A percentile compares a stretch with the other conserved stretches of the same genome.
These are phyloP conservation scores for Psilocybe subaeruginosa DNA, from an alignment of 768 basidiomycete species.

Conservation along the genomic window DNA sequence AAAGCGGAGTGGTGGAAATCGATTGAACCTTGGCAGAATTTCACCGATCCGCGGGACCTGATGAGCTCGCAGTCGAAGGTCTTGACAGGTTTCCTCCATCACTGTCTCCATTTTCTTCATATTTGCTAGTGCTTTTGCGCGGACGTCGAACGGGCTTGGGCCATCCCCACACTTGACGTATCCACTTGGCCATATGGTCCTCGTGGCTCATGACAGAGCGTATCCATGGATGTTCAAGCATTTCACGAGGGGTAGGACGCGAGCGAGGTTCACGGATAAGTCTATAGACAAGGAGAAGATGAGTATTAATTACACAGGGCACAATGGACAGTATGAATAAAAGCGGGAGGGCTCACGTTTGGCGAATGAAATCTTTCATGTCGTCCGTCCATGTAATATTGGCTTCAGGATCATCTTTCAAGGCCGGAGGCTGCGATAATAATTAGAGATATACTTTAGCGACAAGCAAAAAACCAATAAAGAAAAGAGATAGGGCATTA, in stretches of 20 bases:
- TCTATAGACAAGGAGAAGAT: neutral
- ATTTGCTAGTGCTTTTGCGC: neutral
- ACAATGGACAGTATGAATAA: neutral
- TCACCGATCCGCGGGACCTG: neutral
- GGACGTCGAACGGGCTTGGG: neutral
- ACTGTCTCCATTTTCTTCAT: neutral
- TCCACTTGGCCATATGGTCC: conserved; percentile 26
- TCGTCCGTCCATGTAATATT: conserved; percentile 74
- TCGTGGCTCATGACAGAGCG: conserved; percentile 20
- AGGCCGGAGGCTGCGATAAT: conserved; percentile 65
- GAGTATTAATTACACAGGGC: too few species aligned
- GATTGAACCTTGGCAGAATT: neutral
- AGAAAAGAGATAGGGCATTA: conserved; percentile 29
- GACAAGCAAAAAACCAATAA: neutral
- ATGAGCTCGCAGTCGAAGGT: neutral
- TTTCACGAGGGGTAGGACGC: conserved; percentile 80
- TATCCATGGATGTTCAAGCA: conserved; percentile 48
- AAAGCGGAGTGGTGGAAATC: too few species aligned
- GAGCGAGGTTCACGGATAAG: conserved; percentile 44
- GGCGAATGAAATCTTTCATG: conserved; percentile 93
- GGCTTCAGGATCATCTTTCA: conserved; percentile 63
- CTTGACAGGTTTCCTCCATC: neutral
- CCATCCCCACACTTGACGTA: conserved; percentile 28
- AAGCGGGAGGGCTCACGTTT: conserved; percentile 60
- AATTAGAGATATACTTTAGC: neutral